Percentiles rank a stretch among this genome's conserved stretches.
These are phyloP conservation scores for Pichia insulana DNA, from an alignment of 805 yeast species.

Conservation along the genomic window DNA sequence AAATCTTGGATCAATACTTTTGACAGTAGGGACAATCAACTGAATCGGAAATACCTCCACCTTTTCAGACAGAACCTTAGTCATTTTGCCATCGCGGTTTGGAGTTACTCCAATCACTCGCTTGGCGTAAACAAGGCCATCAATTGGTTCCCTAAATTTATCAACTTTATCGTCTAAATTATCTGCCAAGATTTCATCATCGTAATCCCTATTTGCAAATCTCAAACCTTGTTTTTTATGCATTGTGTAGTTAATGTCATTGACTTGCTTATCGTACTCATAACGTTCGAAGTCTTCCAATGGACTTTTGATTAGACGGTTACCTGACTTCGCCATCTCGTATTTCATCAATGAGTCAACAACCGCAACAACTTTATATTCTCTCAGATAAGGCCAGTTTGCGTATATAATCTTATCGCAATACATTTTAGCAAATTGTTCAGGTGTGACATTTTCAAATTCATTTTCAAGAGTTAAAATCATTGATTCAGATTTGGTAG, in stretches of 20 bases:
- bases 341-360: slow-evolving; percentile 46
- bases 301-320: slow-evolving; percentile 28
- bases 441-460: slow-evolving; percentile 46
- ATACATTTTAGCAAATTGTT: slow-evolving; percentile 57
- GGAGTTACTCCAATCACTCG: slow-evolving; percentile 74
- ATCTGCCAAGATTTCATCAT: slow-evolving; percentile 9
- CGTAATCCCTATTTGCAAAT: slow-evolving; percentile 12
- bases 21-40: slow-evolving; percentile 65
- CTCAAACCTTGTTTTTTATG: slow-evolving; percentile 45
- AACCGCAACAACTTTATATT: slow-evolving; percentile 61
- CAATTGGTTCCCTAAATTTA: slow-evolving; percentile 25
- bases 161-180: slow-evolving; percentile 2
- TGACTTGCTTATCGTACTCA: slow-evolving; percentile 35
- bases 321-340: slow-evolving; percentile 29
- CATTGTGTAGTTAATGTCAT: slow-evolving; percentile 34
- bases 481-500: slow-evolving; percentile 77
- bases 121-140: slow-evolving; percentile 59
- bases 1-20: slow-evolving; percentile 66
- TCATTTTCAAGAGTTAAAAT: slow-evolving; percentile 52
- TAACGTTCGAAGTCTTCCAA: slow-evolving; percentile 39
- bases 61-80: slow-evolving; percentile 54
- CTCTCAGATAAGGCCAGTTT: slow-evolving; percentile 87
- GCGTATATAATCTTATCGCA: slow-evolving; percentile 59
- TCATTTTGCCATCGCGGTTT: slow-evolving; percentile 61
- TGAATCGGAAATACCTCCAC: slow-evolving; percentile 67